Evolutionary conservation across 2,329 filamentous ascomycete genomes (phyloP), one percentile per base, ranked within the genome.

Genomic region (Triangularia setosa): DNA sequence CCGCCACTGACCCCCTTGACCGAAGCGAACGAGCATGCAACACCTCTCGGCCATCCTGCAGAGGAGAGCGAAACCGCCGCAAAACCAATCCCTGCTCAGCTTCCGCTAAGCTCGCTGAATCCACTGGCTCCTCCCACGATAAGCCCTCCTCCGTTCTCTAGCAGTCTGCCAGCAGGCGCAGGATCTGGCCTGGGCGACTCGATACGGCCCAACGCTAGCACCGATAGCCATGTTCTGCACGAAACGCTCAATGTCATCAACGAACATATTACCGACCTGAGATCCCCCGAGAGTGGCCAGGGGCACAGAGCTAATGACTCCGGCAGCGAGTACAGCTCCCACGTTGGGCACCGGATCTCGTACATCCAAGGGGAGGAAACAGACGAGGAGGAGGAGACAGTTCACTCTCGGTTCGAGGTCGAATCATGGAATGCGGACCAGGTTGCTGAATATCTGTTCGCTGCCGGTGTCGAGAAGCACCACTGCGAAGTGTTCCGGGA

Each of bases 311-410:
- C 82, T 53, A 92, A 87, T 67, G 92, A 96, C 75, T 96, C 93
- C 1, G 90, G 89, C 58, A 97, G 92, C 78, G 92, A 96, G 75
- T 97, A 97, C 76, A 96, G 93, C 77, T 91, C 87, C 65, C 87
- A 91, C 62, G 74, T 91, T 44, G 88, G 88, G 67, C 88, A 90
- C 70, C 87, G 93, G 44, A 79, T 94, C 71, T 97, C 94, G 1
- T 97, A 96, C 75, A 94, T 98, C 67, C 90, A 95, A 69, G 95
- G 94, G 40, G 90, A 96, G 68, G 94, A 97, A 77, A 97, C 93
- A 1, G 94, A 98, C 71, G 93, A 97, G 72, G 95, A 98, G 75
- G 92, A 95, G 71, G 88, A 90, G 30, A 83, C 79, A 12, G 73
- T 84, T n/a, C 88, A 92, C 69, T 90, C 80, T 12, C 80, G 83